Evolutionary conservation across 768 basidiomycete genomes (phyloP).

Genomic region (Mycena albidolilacea): DNA sequence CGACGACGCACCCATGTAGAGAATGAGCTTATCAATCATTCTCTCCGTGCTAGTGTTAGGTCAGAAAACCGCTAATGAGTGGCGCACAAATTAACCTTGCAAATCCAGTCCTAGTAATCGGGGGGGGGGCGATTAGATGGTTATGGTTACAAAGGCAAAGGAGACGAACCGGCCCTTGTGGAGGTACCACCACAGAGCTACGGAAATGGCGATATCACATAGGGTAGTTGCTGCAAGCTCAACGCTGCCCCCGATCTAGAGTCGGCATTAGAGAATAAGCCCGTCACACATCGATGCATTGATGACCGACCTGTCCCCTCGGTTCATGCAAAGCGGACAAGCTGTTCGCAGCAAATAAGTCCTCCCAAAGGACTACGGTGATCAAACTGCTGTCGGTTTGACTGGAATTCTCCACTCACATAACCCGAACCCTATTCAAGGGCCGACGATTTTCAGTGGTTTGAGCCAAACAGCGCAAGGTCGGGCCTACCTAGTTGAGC

Average conservation of each 20-base stretch:
- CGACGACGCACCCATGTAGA: conserved; percentile 14
- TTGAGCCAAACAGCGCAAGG: no score
- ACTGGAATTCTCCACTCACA: background rate
- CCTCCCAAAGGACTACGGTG: conserved; percentile 26
- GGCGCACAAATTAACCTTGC: conserved; percentile 17
- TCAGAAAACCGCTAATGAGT: background rate
- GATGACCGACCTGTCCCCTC: conserved; percentile 12
- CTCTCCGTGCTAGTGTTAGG: conserved; percentile 23
- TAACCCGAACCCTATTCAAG: background rate
- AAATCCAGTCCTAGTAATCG: conserved; percentile 21
- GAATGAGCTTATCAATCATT: conserved; percentile 34
- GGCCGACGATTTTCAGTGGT: no score
- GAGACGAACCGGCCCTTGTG: conserved; percentile 19
- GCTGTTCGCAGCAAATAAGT: conserved; percentile 18
- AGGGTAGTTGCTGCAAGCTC: conserved; percentile 31
- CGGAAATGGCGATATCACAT: conserved; percentile 32
- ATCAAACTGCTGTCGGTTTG: background rate
- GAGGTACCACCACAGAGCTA: conserved; percentile 28
- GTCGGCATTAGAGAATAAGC: background rate
- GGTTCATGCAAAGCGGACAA: conserved; percentile 22
- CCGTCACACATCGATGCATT: background rate
- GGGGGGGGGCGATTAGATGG: no score
- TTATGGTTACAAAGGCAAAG: no score
- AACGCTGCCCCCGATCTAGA: conserved; percentile 33
- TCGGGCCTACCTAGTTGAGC: background rate